Percentiles rank a stretch among this genome's conserved stretches.
Evolutionary conservation across 164 flowering plant species (phyloP).

Genomic region (Piper longum): DNA sequence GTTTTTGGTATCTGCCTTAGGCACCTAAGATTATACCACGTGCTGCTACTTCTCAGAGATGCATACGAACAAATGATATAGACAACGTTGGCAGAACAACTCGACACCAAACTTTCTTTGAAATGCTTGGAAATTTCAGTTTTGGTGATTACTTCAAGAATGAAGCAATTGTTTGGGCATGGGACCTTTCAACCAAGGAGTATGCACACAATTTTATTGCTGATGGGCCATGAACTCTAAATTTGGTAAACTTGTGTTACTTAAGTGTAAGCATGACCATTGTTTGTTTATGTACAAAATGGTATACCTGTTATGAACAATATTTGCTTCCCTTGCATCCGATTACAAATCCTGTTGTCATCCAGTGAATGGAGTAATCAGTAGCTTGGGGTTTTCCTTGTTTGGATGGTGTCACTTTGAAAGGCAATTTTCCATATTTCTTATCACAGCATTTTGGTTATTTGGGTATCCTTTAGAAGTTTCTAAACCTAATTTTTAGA

Average conservation of each 20-base stretch:
- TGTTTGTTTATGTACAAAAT: not conserved
- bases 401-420: no score
- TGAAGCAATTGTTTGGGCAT: conserved; percentile 92
- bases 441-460: no score
- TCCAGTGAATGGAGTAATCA: no score
- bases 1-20: conserved; percentile 18
- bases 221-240: conserved; percentile 16
- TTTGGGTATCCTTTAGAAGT: no score
- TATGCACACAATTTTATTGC: conserved; percentile 26
- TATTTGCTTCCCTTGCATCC: not conserved
- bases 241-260: conserved; percentile 16
- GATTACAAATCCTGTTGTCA: no score
- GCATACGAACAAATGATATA: conserved; percentile 90
- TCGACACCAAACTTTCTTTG: conserved; percentile 89
- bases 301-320: not conserved
- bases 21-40: conserved; percentile 64
- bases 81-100: conserved; percentile 87
- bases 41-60: conserved; percentile 85
- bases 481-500: no score
- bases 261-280: conserved; percentile 7
- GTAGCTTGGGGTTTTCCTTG: no score
- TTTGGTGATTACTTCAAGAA: conserved; percentile 98
- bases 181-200: conserved; percentile 91
- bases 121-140: conserved; percentile 97
- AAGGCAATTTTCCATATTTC: no score